Conservation (phyloP, 495 filamentous ascomycete genomes). For the Lasiosphaeria ovina region DNA sequence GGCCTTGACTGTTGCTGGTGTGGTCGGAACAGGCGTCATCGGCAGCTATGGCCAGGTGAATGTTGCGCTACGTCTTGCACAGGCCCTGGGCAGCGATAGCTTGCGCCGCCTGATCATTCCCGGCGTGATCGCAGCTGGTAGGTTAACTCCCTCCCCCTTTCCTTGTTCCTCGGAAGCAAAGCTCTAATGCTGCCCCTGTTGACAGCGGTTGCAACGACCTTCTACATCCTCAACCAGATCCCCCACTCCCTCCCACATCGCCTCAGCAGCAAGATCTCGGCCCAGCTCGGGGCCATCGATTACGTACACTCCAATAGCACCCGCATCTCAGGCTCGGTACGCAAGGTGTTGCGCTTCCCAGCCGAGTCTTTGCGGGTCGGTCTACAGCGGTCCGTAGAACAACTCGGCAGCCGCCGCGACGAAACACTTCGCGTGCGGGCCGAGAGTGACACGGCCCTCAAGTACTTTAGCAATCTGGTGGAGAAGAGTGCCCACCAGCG, state of each 20-base stretch:
- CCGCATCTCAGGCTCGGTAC: slow-evolving; percentile 78
- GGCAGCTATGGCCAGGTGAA: slow-evolving; percentile 88
- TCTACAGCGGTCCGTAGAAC: slow-evolving; percentile 77
- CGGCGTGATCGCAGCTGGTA: slow-evolving; percentile 72
- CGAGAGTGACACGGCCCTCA: slow-evolving; percentile 73
- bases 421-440: slow-evolving; percentile 73
- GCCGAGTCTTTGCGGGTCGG: slow-evolving; percentile 76
- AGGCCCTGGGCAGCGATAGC: slow-evolving; percentile 80
- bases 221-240: slow-evolving; percentile 80
- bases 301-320: slow-evolving; percentile 86
- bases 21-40: slow-evolving; percentile 75
- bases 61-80: slow-evolving; percentile 73
- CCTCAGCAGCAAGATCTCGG: slow-evolving; percentile 77
- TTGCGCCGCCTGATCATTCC: slow-evolving; percentile 79
- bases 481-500: slow-evolving; percentile 69
- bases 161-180: slow-evolving; percentile 14
- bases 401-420: slow-evolving; percentile 71
- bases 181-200: slow-evolving; percentile 10
- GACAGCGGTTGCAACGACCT: slow-evolving; percentile 66
- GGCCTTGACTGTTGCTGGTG: slow-evolving; percentile 88
- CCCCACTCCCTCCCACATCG: slow-evolving; percentile 85
- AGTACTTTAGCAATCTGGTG: slow-evolving; percentile 86
- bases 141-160: slow-evolving; percentile 33
- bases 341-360: slow-evolving; percentile 81
- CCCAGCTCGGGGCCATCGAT: slow-evolving; percentile 74